These are phyloP conservation scores for Diplosphaera chodatii DNA, from an alignment of 139 green algal species.

Conservation along the genomic window DNA sequence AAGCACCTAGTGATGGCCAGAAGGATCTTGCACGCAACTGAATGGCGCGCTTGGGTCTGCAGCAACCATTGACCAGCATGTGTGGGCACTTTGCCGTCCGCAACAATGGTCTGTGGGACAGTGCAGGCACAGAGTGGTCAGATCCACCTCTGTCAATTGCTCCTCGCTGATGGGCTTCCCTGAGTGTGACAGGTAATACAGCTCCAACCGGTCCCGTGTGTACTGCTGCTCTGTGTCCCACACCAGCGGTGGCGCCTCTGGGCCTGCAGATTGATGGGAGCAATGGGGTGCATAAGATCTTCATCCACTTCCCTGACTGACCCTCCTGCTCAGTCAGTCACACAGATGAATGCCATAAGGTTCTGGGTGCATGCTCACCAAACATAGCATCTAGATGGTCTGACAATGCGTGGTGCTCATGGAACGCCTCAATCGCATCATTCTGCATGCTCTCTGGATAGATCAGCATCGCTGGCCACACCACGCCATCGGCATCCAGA, in stretches of 20 bases:
- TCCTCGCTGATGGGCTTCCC: constrained; percentile 31
- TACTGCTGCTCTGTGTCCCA: constrained; percentile 76
- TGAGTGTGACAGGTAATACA: constrained; percentile 78
- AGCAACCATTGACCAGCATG: no score
- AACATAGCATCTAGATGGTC: constrained; percentile 77
- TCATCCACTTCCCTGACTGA: no score
- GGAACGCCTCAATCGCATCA: constrained; percentile 76
- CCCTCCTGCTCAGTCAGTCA: no score
- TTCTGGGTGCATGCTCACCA: constrained; percentile 5
- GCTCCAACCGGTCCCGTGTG: constrained; percentile 56
- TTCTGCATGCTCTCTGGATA: constrained; percentile 79
- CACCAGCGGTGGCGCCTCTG: constrained; percentile 58
- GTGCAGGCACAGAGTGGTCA: no score
- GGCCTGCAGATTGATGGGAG: no score
- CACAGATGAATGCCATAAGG: background rate
- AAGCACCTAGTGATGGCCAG: no score
- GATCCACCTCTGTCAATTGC: constrained; percentile 40
- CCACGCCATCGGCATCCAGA: constrained; percentile 40
- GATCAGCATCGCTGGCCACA: constrained; percentile 85
- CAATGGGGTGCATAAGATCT: no score
- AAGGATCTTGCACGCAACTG: no score
- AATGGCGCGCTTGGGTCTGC: background rate
- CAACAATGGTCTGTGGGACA: no score
- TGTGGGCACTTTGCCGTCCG: no score
- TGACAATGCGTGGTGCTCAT: constrained; percentile 59